phyloP scores from a whole-genome alignment of 495 filamentous ascomycete genomes.

The Emericellopsis terricola region DNA sequence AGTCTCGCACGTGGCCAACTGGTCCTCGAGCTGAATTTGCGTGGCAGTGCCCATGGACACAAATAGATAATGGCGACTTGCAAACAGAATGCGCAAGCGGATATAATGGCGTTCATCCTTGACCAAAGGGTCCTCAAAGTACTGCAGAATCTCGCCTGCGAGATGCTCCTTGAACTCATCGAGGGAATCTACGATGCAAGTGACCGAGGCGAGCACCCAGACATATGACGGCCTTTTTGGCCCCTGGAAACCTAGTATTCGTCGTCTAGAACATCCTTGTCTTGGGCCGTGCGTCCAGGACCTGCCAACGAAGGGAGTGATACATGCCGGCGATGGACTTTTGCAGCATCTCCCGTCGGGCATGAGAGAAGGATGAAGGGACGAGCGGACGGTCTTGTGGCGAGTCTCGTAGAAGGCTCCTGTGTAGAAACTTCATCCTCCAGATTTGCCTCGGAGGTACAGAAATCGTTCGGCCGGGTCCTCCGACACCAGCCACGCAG shows the following conservation, averaged over 20 bases:
- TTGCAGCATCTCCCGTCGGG: conserved; percentile 24
- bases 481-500: conserved; percentile 17
- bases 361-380: conserved; percentile 16
- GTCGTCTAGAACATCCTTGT: background rate
- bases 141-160: conserved; percentile 4
- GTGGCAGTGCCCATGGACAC: conserved; percentile 7
- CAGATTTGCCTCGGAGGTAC: conserved; percentile 16
- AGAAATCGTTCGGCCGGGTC: conserved; percentile 30
- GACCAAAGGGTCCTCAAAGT: conserved; percentile 9
- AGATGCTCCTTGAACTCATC: conserved; percentile 14
- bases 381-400: conserved; percentile 4
- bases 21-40: conserved; percentile 8
- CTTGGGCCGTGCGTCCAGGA: conserved; percentile 9
- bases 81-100: conserved; percentile 8
- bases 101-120: too few species aligned
- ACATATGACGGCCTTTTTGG: background rate
- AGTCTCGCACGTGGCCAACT: conserved; percentile 6
- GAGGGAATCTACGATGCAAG: conserved; percentile 22
- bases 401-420: background rate
- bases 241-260: too few species aligned
- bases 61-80: conserved; percentile 17
- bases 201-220: background rate
- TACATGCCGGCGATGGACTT: conserved; percentile 36
- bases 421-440: conserved; percentile 8
- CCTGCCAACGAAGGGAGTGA: conserved; percentile 26